Evolutionary conservation across 768 basidiomycete genomes (phyloP), one percentile per base, ranked within the genome.

Genomic region (Auricularia sp.): DNA sequence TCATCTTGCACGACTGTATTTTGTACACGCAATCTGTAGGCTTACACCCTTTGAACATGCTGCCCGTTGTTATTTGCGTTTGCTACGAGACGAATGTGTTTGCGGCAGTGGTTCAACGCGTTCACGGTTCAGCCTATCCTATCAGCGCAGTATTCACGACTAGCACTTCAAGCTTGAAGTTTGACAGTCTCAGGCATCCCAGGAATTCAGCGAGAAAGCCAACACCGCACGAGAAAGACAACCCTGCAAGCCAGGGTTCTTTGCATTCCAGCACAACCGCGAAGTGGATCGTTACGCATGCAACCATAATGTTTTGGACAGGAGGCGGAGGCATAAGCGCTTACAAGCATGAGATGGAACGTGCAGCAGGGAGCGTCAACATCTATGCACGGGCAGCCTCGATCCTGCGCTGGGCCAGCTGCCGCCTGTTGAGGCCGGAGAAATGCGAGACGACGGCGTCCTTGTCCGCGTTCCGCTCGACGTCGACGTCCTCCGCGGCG

Each of bases 381-480:
- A 24, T 35, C 34, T 35, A 74, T 65, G 71, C 67, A 44, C 92
- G 89, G 44, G 81, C 85, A 71, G 92, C 92, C 79, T 92, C 89
- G 72, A 93, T 92, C 71, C 92, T 85, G 82, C 81, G 89, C 80
- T 91, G 85, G 70, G 92, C 92, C 34, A 93, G 79, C 76, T 93
- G 92, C 78, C 90, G 80, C 77, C 92, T 82, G 84, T 93, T 92
- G 69, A 94, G 78, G 64, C 88, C 89, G 54, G 80, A 71, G 62
- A 92, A 77, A 29, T 71, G 72, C 56, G 79, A 78, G 65, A 83
- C 78, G 35, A 73, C 76, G 59, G 81, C 84, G 69, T 76, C 76
- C 76, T 90, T 88, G 79, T 94, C 93, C 71, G 91, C 94, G 75
- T 87, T 87, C 76, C 94, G 92, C 81, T 96, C 92, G 62, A 98